Conservation (phyloP, 192 early-diverging fungal genomes). For the Backusella macrospora region DNA sequence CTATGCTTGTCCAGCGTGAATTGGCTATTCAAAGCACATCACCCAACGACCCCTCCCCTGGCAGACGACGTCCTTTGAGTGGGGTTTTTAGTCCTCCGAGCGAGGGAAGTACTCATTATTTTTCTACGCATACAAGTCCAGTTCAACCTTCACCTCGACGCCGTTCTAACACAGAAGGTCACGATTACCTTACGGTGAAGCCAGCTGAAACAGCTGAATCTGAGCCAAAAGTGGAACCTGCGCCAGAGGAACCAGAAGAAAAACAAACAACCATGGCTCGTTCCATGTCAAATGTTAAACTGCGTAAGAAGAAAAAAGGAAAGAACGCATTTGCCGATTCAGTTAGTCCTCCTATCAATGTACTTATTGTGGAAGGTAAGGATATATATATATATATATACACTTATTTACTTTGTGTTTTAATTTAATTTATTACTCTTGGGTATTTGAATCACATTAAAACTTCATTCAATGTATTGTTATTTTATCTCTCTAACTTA, state of each 20-base stretch:
- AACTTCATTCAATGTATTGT: neutral
- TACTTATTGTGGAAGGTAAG: constrained; percentile 78
- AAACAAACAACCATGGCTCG: neutral
- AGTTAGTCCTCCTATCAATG: constrained; percentile 67
- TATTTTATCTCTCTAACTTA: constrained; percentile 11
- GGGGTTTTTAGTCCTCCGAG: constrained; percentile 17
- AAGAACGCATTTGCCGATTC: constrained; percentile 28
- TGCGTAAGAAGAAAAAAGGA: constrained; percentile 25
- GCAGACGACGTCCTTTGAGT: neutral
- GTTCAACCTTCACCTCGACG: neutral
- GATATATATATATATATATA: too few relatives aligned
- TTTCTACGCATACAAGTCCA: neutral
- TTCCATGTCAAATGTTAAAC: constrained; percentile 14
- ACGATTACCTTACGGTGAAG: neutral
- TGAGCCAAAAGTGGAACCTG: neutral
- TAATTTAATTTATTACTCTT: neutral
- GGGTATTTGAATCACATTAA: too few relatives aligned
- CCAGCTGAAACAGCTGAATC: neutral
- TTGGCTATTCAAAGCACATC: neutral
- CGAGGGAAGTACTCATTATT: neutral
- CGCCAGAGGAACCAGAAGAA: neutral
- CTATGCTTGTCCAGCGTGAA: neutral
- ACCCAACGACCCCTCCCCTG: neutral
- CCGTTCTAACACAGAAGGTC: neutral
- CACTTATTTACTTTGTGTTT: neutral